Percentiles rank a stretch among this genome's conserved stretches.
Conservation (phyloP, 108 stramenopile genomes). For the Seminavis robusta region DNA sequence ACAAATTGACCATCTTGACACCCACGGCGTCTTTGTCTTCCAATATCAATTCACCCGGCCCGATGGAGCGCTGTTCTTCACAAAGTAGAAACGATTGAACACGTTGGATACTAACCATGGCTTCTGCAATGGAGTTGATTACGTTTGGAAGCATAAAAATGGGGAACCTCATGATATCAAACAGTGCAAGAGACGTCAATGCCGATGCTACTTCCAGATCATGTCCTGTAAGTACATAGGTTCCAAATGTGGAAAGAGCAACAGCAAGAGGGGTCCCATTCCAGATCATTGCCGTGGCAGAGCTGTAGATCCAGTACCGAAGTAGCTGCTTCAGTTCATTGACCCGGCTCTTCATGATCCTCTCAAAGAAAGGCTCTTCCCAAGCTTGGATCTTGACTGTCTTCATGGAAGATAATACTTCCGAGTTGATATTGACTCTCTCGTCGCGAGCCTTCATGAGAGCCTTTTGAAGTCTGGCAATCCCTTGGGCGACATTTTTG, state of each 20-base stretch:
- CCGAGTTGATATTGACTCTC: constrained; percentile 75
- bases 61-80: constrained; percentile 57
- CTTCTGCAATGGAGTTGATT: constrained; percentile 93
- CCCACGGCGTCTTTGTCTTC: constrained; percentile 8
- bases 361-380: constrained; percentile 63
- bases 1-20: constrained; percentile 16
- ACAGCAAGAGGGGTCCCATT: constrained; percentile 69
- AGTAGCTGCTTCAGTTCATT: constrained; percentile 55
- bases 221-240: constrained; percentile 63
- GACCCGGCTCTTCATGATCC: constrained; percentile 40
- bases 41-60: constrained; percentile 30
- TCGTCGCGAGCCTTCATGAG: constrained; percentile 76
- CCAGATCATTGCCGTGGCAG: constrained; percentile 31
- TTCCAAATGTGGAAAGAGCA: constrained; percentile 76
- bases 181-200: constrained; percentile 63
- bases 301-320: constrained; percentile 34
- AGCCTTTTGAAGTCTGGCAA: constrained; percentile 58
- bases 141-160: constrained; percentile 84
- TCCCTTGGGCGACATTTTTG: constrained; percentile 43
- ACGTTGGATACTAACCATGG: constrained; percentile 78
- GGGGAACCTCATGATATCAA: constrained; percentile 91
- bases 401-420: constrained; percentile 80
- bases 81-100: constrained; percentile 71
- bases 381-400: constrained; percentile 90
- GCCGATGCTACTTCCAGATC: constrained; percentile 54